Conservation (phyloP, 768 basidiomycete species). For the Russula foetens region DNA sequence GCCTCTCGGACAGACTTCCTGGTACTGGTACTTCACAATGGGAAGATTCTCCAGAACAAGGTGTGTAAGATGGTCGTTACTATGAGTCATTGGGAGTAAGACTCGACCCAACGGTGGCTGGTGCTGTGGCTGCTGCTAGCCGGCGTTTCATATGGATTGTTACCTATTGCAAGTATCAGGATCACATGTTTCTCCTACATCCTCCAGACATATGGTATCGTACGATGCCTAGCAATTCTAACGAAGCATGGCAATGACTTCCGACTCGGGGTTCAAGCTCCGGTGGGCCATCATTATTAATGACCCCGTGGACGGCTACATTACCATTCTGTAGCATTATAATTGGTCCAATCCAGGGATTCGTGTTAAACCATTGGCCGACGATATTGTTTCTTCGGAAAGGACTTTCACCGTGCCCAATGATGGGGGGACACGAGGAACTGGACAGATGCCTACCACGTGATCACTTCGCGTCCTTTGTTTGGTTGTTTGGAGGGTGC, state of each 20-base stretch:
- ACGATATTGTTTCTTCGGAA: too few species aligned
- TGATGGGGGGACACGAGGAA: not conserved
- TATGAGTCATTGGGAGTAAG: too few species aligned
- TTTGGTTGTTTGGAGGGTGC: constrained; percentile 12
- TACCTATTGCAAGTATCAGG: not conserved
- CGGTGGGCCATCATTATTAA: not conserved
- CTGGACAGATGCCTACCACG: not conserved
- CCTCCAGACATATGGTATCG: not conserved
- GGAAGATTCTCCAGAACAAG: too few species aligned
- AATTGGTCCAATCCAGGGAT: not conserved
- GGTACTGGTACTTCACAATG: not conserved
- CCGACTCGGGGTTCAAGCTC: not conserved
- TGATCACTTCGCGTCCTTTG: constrained; percentile 10
- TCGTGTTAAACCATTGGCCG: not conserved
- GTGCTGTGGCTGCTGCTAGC: not conserved
- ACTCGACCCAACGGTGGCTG: too few species aligned
- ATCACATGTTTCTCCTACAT: not conserved
- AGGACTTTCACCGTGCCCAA: too few species aligned
- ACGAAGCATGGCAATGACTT: not conserved
- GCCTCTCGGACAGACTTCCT: not conserved
- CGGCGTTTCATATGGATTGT: not conserved
- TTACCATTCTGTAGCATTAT: not conserved
- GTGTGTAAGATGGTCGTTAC: too few species aligned
- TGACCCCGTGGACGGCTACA: too few species aligned
- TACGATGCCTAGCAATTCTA: too few species aligned